phyloP scores from a whole-genome alignment of 768 basidiomycete species.

The Mrakia frigida region DNA sequence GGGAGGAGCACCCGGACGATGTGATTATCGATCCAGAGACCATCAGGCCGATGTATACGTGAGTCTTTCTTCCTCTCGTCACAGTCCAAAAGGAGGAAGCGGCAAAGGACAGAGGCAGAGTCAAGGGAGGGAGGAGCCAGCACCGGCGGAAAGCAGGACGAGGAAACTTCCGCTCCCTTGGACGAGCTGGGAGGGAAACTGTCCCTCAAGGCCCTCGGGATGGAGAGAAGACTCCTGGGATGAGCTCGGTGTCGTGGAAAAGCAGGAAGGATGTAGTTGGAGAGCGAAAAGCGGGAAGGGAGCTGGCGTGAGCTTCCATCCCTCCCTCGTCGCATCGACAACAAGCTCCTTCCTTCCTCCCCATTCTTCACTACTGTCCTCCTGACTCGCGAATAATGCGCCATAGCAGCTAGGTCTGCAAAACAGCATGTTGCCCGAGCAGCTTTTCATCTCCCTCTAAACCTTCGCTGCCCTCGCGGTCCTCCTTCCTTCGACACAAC shows the following conservation, averaged over 20 bases:
- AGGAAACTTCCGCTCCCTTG: no score
- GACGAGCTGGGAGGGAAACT: no score
- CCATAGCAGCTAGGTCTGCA: not conserved
- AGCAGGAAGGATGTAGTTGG: not conserved
- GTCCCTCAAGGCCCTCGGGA: no score
- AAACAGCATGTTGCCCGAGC: not conserved
- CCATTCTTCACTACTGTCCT: not conserved
- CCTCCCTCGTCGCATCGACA: not conserved
- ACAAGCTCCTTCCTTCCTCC: not conserved
- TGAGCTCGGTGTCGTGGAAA: no score
- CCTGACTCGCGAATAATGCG: not conserved
- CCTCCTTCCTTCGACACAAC: not conserved
- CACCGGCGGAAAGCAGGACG: no score
- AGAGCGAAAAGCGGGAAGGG: not conserved
- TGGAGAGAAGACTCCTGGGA: no score
- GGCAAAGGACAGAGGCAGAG: not conserved
- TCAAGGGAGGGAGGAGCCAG: no score
- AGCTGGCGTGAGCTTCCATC: not conserved
- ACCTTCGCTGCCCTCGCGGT: not conserved
- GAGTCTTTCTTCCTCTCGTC: not conserved
- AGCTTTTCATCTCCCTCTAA: not conserved
- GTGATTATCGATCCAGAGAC: constrained; percentile 30
- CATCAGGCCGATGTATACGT: constrained; percentile 31
- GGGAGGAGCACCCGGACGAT: constrained; percentile 6
- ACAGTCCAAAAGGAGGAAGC: not conserved